Base-by-base conservation (phyloP, 352 stramenopile species). In the Globisporangium irregulare region DNA sequence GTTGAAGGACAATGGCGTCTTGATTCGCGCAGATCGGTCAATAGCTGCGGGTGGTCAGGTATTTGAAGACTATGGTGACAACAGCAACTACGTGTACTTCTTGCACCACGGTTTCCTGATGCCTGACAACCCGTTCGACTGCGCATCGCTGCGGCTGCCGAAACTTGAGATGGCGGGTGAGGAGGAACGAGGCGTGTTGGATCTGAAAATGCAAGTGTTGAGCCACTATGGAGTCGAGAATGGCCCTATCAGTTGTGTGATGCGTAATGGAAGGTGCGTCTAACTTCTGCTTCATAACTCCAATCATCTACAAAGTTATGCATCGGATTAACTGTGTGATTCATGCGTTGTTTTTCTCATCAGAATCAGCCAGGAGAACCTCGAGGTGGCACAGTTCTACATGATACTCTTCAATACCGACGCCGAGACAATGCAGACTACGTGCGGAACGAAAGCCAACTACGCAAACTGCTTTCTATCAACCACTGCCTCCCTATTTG, bases 51-150 rank as follows among this genome's bases (percentile, higher is more conserved):
- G 62, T 9, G 43, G 72, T 2, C 92, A 98, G 65, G 70, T 98
- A 6, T 93, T 97, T 63, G 95, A 98, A 79, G 94, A 98, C 75
- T 99, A 99, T 51, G 94, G 94, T n/a, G 92, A 98, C 80, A 97
- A 97, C 68, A 84, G 86, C 76, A 98, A 97, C 67, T 92, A 91
- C 72, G 74, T 90, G 4, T 94, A 91, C 62, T 81, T 98, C 22
- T 59, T 97, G 36, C 80, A 97, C 59, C 93, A 98, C 71, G 95
- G 91, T 0, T 98, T 99, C 60, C 67, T 98, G 1, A 93, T 97
- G 72, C 9, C 71, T 0, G 73, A 89, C 24, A 97, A 96, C 71
- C 81, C 89, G 4, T 94, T 98, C 67, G 89, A 98, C 73, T 99
- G 95, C 72, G 82, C 84, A 5, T 43, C 69, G 5, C 46, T 96